Evolutionary conservation across 2,329 filamentous ascomycete species (phyloP).

Genomic region (Truncatella angustata): DNA sequence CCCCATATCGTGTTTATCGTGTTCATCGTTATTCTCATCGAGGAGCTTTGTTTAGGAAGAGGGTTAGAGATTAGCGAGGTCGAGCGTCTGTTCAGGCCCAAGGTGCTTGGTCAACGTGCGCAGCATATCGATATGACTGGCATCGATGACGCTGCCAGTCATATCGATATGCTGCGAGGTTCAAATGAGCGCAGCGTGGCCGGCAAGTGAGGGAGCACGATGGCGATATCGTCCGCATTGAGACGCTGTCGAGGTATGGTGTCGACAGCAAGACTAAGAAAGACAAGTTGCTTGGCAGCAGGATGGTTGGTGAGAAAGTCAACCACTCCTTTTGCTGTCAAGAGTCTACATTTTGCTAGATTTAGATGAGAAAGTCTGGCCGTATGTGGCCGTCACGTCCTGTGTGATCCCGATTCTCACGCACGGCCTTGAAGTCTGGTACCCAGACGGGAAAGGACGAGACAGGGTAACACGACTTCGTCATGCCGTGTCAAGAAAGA

Average conservation of each 20-base stretch:
- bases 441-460: no score
- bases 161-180: no score
- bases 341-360: slow-evolving; percentile 69
- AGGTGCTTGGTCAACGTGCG: slow-evolving; percentile 67
- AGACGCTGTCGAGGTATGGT: slow-evolving; percentile 70
- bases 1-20: slow-evolving; percentile 28
- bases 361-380: slow-evolving; percentile 76
- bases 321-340: slow-evolving; percentile 65
- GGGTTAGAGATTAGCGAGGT: slow-evolving; percentile 62
- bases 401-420: no score
- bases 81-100: slow-evolving; percentile 67
- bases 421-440: no score
- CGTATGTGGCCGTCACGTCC: no score
- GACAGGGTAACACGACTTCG: no score
- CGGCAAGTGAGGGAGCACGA: slow-evolving; percentile 65
- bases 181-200: slow-evolving; percentile 68
- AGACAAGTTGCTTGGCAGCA: slow-evolving; percentile 64
- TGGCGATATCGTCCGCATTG: slow-evolving; percentile 61
- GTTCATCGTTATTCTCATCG: slow-evolving; percentile 33
- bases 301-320: slow-evolving; percentile 71
- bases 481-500: no score
- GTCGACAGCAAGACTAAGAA: slow-evolving; percentile 72
- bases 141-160: slow-evolving; percentile 69
- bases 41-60: slow-evolving; percentile 64
- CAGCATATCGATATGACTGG: slow-evolving; percentile 62